Base-by-base conservation (phyloP, 164 flowering plant genomes). In the Piper betle region DNA sequence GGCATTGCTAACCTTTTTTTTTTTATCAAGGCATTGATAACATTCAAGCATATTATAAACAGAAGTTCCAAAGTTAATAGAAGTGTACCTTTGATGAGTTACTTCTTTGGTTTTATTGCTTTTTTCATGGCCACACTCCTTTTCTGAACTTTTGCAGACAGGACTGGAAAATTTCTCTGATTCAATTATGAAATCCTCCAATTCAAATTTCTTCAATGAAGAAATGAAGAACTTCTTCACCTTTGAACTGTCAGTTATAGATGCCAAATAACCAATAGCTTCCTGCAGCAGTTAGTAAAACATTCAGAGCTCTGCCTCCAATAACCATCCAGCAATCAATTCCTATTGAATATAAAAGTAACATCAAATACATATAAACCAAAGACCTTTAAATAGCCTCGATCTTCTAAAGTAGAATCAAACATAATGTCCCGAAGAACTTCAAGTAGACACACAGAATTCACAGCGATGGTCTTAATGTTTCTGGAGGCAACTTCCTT, bases 231-330 rank as follows among this genome's bases (percentile, higher is more conserved):
- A 67, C n/a, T 65, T 71, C 72, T 80, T 81, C 17, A 81, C 78
- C 16, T 73, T 60, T 33, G 86, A 76, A 62, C 94, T 72, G 71
- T 84, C 87, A 59, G 82, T 64, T 6, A 87, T 71, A 58, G 87
- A 84, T 61, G 88, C 86, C 79, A 93, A 64, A 78, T 91, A 83
- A 54, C 82, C 71, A 62, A 89, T 82, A 33, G 91, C 85, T 58
- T 77, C 89, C 98, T 92, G 84, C 38, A 25, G 15, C 58, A 55
- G 25, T 46, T 6, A 15, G 50, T 46, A 10, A 2, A 46, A 46
- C 12, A 46, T 46, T 46, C 15, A 10, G 15, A 15, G 15, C 2
- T 10, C 3, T 0, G 10, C 50, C 50, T 46, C 15, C 15, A 10
- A 3, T 46, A 6, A 10, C 50, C 11, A 10, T 10, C 15, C 15